phyloP scores from a whole-genome alignment of 2,329 filamentous ascomycete genomes.

The Phialemoniopsis sp. region DNA sequence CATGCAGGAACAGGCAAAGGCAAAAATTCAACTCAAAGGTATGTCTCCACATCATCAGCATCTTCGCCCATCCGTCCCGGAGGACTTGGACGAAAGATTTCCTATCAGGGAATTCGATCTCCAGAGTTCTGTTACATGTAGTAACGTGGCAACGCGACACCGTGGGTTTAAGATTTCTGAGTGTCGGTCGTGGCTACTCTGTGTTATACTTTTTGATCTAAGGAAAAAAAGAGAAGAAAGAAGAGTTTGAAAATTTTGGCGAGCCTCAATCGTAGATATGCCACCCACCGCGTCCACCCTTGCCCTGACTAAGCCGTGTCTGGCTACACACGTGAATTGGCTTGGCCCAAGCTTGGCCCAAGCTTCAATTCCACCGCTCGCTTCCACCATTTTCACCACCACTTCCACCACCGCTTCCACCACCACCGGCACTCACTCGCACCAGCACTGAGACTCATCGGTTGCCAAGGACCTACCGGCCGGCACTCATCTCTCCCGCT shows the following conservation, averaged over 20 bases:
- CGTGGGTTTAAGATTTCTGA: slow-evolving; percentile 36
- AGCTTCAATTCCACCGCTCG: too few species aligned
- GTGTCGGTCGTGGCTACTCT: slow-evolving; percentile 1
- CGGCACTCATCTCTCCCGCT: too few species aligned
- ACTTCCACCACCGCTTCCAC: too few species aligned
- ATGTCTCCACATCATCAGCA: slow-evolving; percentile 60
- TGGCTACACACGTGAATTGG: too few species aligned
- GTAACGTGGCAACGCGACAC: slow-evolving; percentile 59
- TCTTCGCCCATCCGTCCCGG: slow-evolving; percentile 44
- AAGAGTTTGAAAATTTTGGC: slow-evolving; percentile 19
- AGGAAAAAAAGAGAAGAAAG: slow-evolving; percentile 34
- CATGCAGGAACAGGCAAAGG: slow-evolving; percentile 8
- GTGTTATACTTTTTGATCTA: slow-evolving; percentile 13
- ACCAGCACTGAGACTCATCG: too few species aligned
- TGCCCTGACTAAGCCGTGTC: too few species aligned
- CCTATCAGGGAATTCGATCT: slow-evolving; percentile 60
- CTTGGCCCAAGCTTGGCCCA: too few species aligned
- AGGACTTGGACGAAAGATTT: slow-evolving; percentile 50
- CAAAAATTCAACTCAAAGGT: too few species aligned
- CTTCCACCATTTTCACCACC: too few species aligned
- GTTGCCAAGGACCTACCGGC: too few species aligned
- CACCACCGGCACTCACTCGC: too few species aligned
- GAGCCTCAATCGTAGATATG: slow-evolving; percentile 7
- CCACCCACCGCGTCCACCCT: too few species aligned
- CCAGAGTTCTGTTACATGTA: slow-evolving; percentile 46